Percentiles rank a stretch among this genome's conserved stretches.
phyloP scores from a whole-genome alignment of 2,329 filamentous ascomycete genomes.

The Macrophomina tecta region DNA sequence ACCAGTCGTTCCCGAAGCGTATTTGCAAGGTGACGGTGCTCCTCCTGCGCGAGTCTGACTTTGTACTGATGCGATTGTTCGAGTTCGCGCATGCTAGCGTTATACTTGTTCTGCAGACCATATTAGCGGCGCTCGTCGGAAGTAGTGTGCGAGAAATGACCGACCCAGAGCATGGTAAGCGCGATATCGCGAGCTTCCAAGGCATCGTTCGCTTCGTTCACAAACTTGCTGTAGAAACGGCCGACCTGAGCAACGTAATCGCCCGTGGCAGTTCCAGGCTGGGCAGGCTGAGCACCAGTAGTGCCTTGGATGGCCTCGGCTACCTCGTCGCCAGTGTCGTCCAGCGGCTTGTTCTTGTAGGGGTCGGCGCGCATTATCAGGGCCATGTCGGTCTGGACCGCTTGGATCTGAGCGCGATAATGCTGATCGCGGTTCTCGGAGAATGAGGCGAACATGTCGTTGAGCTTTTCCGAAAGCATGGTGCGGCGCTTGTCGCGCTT shows the following conservation, averaged over 20 bases:
- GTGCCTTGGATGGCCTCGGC: constrained; percentile 61
- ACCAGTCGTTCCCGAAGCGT: constrained; percentile 68
- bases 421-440: constrained; percentile 79
- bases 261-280: constrained; percentile 64
- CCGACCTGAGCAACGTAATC: constrained; percentile 72
- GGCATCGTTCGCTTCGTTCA: constrained; percentile 83
- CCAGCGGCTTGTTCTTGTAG: constrained; percentile 73
- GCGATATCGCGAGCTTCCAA: constrained; percentile 87
- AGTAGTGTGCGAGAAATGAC: constrained; percentile 34
- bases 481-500: constrained; percentile 92
- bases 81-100: constrained; percentile 61
- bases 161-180: constrained; percentile 80
- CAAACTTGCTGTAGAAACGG: constrained; percentile 82
- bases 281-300: constrained; percentile 49
- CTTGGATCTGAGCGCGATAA: constrained; percentile 88
- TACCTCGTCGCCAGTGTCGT: constrained; percentile 69
- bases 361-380: constrained; percentile 85
- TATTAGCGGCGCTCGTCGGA: constrained; percentile 30
- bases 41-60: constrained; percentile 66
- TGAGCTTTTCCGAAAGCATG: constrained; percentile 78
- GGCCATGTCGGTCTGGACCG: constrained; percentile 88
- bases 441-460: constrained; percentile 77
- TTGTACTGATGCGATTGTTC: constrained; percentile 64
- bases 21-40: constrained; percentile 63
- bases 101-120: constrained; percentile 59